Evolutionary conservation across 2,329 filamentous ascomycete genomes (phyloP).

Genomic region (Fusarium agapanthi): DNA sequence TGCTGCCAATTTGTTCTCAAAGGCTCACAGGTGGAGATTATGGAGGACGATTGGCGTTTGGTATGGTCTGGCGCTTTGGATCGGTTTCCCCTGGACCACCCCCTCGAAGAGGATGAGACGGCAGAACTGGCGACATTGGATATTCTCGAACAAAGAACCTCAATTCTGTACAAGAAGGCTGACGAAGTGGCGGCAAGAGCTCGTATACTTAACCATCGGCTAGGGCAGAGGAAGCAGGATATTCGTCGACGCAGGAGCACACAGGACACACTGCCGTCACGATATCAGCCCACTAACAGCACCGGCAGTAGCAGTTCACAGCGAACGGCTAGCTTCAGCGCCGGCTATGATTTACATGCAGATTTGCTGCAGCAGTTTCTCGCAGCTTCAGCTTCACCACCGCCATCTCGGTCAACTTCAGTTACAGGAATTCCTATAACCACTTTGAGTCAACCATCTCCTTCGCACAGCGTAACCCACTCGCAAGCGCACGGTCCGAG

Average conservation of each 20-base stretch:
- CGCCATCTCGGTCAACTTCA: slow-evolving; percentile 42
- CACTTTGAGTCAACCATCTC: slow-evolving; percentile 40
- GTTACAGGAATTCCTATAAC: slow-evolving; percentile 38
- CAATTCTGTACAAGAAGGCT: slow-evolving; percentile 80
- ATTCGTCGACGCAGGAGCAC: slow-evolving; percentile 42
- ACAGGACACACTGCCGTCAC: slow-evolving; percentile 47
- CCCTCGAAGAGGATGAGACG: slow-evolving; percentile 85
- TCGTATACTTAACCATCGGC: slow-evolving; percentile 80
- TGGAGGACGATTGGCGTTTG: slow-evolving; percentile 86
- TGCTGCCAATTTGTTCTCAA: slow-evolving; percentile 86
- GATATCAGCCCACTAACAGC: slow-evolving; percentile 49
- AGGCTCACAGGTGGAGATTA: slow-evolving; percentile 83
- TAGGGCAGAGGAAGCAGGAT: slow-evolving; percentile 53
- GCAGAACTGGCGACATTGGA: slow-evolving; percentile 86
- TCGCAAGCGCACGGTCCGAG: slow-evolving; percentile 30
- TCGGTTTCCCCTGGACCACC: slow-evolving; percentile 78
- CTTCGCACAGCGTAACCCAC: slow-evolving; percentile 33
- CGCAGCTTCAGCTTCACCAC: slow-evolving; percentile 33
- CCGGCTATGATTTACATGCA: slow-evolving; percentile 59
- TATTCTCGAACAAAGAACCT: slow-evolving; percentile 81
- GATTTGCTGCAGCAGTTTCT: slow-evolving; percentile 65
- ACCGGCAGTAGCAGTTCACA: slow-evolving; percentile 12
- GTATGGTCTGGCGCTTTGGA: slow-evolving; percentile 86
- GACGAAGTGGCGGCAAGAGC: slow-evolving; percentile 73
- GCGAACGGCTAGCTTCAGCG: slow-evolving; percentile 38